Evolutionary conservation across 164 flowering plant genomes (phyloP), one percentile per base, ranked within the genome.

Genomic region (Brasenia schreberi): DNA sequence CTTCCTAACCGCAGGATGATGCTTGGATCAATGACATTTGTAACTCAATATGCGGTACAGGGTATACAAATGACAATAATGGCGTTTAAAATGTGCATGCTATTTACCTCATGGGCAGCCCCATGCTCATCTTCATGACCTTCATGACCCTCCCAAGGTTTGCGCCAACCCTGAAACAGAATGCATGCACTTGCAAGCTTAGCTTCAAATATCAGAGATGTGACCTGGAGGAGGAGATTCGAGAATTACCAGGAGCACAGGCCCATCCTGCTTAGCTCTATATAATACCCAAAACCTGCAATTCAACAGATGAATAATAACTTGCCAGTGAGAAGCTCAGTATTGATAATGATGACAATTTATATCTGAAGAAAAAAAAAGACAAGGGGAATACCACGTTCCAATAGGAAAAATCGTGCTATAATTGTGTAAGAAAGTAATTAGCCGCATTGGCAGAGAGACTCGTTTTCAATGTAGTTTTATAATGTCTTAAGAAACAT

Each of bases 61-160:
- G 43, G 18, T 56, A 19, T 23, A 27, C 43, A 14, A 11, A 63
- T 9, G 42, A 17, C 59, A 70, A n/a, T 66, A 33, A 33, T 33
- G 39, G 39, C 39, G 39, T 33, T 33, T 33, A 33, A 33, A 33
- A 33, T 33, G 6, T 56, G 7, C 27, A n/a, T 39, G 45, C 33
- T 0, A 19, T 58, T 39, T 75, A 83, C 84, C 84, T 81, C 77
- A 49, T 70, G 64, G 43, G 65, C 71, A 67, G n/a, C 65, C 61
- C 74, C 83, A 74, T 80, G 80, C 11, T 73, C 78, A 77, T 81
- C 80, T 19, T 74, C 69, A 62, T 90, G 94, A 70, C 84, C 87
- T 66, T 67, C 97, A 73, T 88, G 96, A 42, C 93, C 97, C 65
- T 91, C 96, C 97, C 97, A 88, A 49, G 97, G 93, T 71, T 87